A percentile compares a stretch with the other conserved stretches of the same genome.
Evolutionary conservation across 345 rosid genomes (phyloP).

Genomic region (Melaleuca alternifolia): DNA sequence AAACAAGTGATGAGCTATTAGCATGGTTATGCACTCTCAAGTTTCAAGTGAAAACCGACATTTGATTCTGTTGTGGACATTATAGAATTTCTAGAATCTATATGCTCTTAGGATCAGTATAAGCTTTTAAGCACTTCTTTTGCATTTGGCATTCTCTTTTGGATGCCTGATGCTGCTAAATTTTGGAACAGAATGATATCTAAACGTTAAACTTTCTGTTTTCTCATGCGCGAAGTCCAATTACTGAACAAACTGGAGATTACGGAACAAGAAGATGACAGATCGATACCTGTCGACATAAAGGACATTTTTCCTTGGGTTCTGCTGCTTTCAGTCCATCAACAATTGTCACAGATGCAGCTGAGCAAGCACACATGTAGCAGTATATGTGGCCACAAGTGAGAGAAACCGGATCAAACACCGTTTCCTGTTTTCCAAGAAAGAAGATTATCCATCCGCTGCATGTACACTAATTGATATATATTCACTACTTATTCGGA

Average conservation of each 20-base stretch:
- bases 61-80: background rate
- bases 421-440: conserved; percentile 53
- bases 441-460: background rate
- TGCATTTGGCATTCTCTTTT: background rate
- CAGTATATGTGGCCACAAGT: conserved; percentile 93
- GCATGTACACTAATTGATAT: background rate
- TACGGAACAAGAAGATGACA: background rate
- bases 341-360: conserved; percentile 75
- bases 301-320: conserved; percentile 64
- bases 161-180: background rate
- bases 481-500: background rate
- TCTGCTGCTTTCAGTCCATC: conserved; percentile 68
- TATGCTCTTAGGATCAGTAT: background rate
- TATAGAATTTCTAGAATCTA: background rate
- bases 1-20: background rate
- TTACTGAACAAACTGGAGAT: background rate
- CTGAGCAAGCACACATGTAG: conserved; percentile 88
- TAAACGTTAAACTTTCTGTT: background rate
- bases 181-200: background rate
- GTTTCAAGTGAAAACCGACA: background rate
- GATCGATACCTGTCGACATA: conserved; percentile 66
- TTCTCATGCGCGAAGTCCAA: background rate
- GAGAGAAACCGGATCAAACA: conserved; percentile 83
- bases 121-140: background rate
- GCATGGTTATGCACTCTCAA: background rate